Base-by-base conservation (phyloP, 257 asterid genomes). In the Coffea eugenioides region DNA sequence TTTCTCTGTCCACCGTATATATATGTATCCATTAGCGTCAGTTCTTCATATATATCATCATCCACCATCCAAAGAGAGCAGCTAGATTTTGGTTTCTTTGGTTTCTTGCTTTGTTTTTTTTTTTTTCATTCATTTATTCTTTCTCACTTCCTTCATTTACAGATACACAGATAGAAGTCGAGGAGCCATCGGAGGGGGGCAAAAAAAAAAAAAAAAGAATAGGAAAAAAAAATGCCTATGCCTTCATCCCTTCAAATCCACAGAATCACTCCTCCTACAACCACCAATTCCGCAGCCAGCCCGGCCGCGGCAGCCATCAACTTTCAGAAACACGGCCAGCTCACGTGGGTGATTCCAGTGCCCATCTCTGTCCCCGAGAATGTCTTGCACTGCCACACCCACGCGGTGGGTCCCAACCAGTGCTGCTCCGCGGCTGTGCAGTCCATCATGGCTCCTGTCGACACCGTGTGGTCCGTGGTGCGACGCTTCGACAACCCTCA, bases 401-500 rank as follows among this genome's bases (percentile, higher is more conserved):
- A 92, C 90, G 84, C 81, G 46, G 88, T 89, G 80, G 88, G 83
- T 2, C 73, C 92, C 18, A 52, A 85, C 81, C 97, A 92, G 91
- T 87, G 97, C 87, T 91, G 90, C 87, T 92, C 98, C 21, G 84
- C 93, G 34, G 91, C 91, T 61, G 89, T 92, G 57, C 95, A 84
- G 75, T 27, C 77, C 68, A 88, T 90, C 81, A 72, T 64, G 56
- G 91, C 98, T 27, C 91, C 94, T 0, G 59, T 87, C 2, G 93
- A 83, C 72, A 69, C 89, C 36, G 97, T 94, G 3, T 94, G 98
- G 98, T 86, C 97, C 18, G 83, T 94, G 36, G 90, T 94, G 4
- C 96, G 98, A 16, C 90, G 93, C n/a, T 94, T 94, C 86, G 97
- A 92, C 85, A 83, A 86, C 77, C 98, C 98, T 46, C 97, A 92